phyloP scores from a whole-genome alignment of 306 rosid species.

The Rosa chinensis region DNA sequence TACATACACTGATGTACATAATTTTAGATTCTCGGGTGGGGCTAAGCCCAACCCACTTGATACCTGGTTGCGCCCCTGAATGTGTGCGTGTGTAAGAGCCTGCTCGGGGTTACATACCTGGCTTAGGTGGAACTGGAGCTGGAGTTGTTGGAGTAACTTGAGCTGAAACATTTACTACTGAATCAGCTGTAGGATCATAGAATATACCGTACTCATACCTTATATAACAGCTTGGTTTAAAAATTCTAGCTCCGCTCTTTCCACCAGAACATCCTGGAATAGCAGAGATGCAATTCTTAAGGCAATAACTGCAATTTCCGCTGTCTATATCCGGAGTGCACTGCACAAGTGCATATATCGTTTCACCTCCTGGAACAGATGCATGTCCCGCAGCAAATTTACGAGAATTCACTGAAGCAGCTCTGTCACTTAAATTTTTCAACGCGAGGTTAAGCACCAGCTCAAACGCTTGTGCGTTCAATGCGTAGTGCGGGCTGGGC shows the following conservation, averaged over 20 bases:
- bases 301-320: neutral
- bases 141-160: neutral
- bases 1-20: no score
- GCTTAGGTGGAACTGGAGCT: neutral
- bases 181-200: neutral
- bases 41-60: no score
- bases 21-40: no score
- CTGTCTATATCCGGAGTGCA: slow-evolving; percentile 9
- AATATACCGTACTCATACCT: slow-evolving; percentile 1
- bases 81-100: neutral
- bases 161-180: slow-evolving; percentile 30
- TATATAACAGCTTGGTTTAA: slow-evolving; percentile 11
- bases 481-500: neutral
- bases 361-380: neutral
- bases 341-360: slow-evolving; percentile 13
- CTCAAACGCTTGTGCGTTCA: neutral
- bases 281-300: neutral
- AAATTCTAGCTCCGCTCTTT: neutral
- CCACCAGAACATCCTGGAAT: neutral
- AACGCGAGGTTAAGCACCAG: neutral
- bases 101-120: neutral
- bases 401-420: neutral
- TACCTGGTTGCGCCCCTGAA: no score
- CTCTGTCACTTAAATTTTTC: neutral
- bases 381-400: slow-evolving; percentile 6